Conservation (phyloP, 2,329 filamentous ascomycete genomes). For the Fusarium hostae region DNA sequence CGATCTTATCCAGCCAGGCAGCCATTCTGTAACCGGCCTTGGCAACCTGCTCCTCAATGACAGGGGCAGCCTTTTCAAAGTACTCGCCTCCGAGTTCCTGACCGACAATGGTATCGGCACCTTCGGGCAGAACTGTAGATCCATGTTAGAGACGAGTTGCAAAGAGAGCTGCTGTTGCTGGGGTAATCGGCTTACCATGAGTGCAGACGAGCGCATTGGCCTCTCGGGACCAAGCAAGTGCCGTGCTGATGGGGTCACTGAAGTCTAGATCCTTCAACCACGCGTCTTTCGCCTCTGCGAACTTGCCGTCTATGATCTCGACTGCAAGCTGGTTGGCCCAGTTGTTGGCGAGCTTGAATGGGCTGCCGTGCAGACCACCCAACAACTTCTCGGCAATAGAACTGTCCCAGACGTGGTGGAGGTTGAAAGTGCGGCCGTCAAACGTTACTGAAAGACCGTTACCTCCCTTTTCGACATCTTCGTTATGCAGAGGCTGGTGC, state of each 20-base stretch:
- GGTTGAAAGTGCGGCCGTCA: constrained; percentile 66
- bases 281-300: constrained; percentile 56
- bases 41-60: constrained; percentile 74
- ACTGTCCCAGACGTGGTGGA: constrained; percentile 80
- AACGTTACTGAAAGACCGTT: constrained; percentile 75
- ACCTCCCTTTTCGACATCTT: constrained; percentile 72
- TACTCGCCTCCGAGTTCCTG: constrained; percentile 72
- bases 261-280: constrained; percentile 71
- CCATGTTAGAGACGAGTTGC: constrained; percentile 34
- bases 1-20: constrained; percentile 73
- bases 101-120: constrained; percentile 65
- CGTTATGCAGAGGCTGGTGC: constrained; percentile 75
- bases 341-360: constrained; percentile 60
- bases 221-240: constrained; percentile 72
- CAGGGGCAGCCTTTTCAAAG: constrained; percentile 70
- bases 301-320: constrained; percentile 68
- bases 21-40: constrained; percentile 76
- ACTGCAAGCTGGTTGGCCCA: constrained; percentile 68
- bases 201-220: constrained; percentile 71
- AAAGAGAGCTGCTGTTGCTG: background rate
- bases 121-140: constrained; percentile 68
- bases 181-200: constrained; percentile 59
- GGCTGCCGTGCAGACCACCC: constrained; percentile 62
- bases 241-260: constrained; percentile 63
- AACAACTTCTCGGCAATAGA: constrained; percentile 74